These are phyloP conservation scores for Elongisporangium anandrum DNA, from an alignment of 352 stramenopile genomes.

Conservation along the genomic window DNA sequence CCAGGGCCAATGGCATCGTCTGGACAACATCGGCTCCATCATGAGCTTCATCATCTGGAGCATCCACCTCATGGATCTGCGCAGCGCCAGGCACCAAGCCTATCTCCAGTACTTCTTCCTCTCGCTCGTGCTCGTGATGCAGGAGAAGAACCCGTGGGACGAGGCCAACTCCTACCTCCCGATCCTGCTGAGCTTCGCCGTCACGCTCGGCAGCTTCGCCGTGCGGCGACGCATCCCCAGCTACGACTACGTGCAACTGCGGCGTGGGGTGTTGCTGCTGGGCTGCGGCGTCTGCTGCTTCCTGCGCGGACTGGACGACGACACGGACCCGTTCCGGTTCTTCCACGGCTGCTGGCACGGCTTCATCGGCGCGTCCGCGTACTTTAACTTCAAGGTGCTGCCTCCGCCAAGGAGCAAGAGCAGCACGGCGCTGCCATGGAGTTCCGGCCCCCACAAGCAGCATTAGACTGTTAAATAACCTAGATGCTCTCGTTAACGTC, in stretches of 20 bases:
- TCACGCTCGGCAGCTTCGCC: conserved; percentile 40
- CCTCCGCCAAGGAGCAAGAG: conserved; percentile 16
- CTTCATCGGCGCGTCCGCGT: conserved; percentile 63
- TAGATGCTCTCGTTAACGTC: too few species aligned
- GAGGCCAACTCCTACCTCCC: conserved; percentile 47
- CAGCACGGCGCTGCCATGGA: conserved; percentile 4
- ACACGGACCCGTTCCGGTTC: conserved; percentile 72
- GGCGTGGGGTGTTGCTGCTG: conserved; percentile 43
- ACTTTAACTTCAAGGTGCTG: conserved; percentile 71
- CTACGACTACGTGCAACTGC: conserved; percentile 52
- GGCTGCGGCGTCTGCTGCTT: conserved; percentile 52
- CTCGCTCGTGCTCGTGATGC: conserved; percentile 51
- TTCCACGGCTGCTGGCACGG: conserved; percentile 82
- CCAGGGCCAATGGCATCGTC: conserved; percentile 70
- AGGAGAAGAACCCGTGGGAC: conserved; percentile 81
- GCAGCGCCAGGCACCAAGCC: conserved; percentile 22
- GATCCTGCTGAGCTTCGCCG: conserved; percentile 35
- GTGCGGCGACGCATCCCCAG: conserved; percentile 30
- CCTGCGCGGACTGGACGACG: conserved; percentile 57
- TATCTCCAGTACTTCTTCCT: conserved; percentile 76
- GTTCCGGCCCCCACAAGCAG: too few species aligned
- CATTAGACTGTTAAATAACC: too few species aligned
- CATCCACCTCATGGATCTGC: conserved; percentile 76
- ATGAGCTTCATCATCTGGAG: conserved; percentile 77
- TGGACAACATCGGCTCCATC: conserved; percentile 82